phyloP scores from a whole-genome alignment of 345 rosid genomes.

The Salix dunnii region DNA sequence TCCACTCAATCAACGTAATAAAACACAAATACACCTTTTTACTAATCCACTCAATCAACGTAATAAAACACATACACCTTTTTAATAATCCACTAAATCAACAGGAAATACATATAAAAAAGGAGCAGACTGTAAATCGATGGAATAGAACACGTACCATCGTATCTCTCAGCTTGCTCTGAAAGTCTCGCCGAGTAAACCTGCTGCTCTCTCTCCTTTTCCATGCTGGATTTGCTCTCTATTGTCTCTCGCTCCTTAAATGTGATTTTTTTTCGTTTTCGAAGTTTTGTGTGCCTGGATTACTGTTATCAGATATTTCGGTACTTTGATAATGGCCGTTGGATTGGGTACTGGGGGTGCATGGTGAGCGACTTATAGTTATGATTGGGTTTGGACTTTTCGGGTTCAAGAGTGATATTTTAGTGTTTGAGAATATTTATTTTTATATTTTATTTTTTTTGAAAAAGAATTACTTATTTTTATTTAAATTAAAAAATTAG shows the following conservation, averaged over 20 bases:
- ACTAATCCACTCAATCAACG: no score
- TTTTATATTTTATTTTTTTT: no score
- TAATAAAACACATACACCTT: background rate
- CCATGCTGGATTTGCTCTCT: constrained; percentile 43
- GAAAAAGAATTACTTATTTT: no score
- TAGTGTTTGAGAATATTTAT: no score
- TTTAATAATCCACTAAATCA: background rate
- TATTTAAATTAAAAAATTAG: no score
- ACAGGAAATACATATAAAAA: background rate
- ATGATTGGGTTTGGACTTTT: constrained; percentile 7
- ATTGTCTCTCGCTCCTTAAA: background rate
- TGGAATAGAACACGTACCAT: constrained; percentile 41
- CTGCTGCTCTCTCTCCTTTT: constrained; percentile 75
- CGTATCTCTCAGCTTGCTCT: constrained; percentile 92
- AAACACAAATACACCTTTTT: background rate
- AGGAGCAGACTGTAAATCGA: background rate
- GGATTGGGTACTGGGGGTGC: constrained; percentile 15
- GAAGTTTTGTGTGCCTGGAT: background rate
- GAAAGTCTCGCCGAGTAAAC: constrained; percentile 86
- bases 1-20: background rate
- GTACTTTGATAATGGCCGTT: constrained; percentile 26
- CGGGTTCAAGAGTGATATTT: background rate
- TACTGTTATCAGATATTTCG: constrained; percentile 15
- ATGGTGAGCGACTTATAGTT: constrained; percentile 21
- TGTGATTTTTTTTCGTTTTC: background rate